Conservation (phyloP, 768 basidiomycete species). For the Rhizopogon salebrosus region DNA sequence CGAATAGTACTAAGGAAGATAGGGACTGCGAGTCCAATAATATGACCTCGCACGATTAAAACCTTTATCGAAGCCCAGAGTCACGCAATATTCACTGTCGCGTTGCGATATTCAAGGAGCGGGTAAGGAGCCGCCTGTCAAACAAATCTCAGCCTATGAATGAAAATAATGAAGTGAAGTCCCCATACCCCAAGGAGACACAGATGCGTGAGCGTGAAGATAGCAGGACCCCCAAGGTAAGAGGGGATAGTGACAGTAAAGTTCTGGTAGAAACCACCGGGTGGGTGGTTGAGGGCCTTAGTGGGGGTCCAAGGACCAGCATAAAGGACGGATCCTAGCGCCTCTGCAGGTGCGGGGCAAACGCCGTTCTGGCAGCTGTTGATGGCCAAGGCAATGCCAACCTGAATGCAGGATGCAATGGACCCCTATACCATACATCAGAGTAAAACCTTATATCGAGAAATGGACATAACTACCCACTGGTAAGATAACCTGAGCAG, state of each 20-base stretch:
- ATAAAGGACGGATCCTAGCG: conserved; percentile 22
- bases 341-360: conserved; percentile 16
- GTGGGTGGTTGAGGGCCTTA: conserved; percentile 7
- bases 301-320: conserved; percentile 25
- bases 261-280: conserved; percentile 23
- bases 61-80: not conserved
- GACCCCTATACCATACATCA: conserved; percentile 10
- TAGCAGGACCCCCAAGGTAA: conserved; percentile 16
- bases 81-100: conserved; percentile 15
- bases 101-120: conserved; percentile 24
- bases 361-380: conserved; percentile 12
- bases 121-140: conserved; percentile 19
- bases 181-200: conserved; percentile 20
- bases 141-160: not conserved
- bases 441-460: not conserved
- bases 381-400: conserved; percentile 27
- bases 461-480: conserved; percentile 8
- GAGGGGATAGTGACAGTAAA: conserved; percentile 16
- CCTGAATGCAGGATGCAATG: conserved; percentile 14
- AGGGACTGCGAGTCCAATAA: not conserved
- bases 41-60: not conserved
- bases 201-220: conserved; percentile 25
- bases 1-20: not conserved
- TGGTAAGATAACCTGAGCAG: conserved; percentile 14
- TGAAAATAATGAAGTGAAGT: not conserved